Base-by-base conservation (phyloP, 2,329 filamentous ascomycete species). In the Monascus ruber region DNA sequence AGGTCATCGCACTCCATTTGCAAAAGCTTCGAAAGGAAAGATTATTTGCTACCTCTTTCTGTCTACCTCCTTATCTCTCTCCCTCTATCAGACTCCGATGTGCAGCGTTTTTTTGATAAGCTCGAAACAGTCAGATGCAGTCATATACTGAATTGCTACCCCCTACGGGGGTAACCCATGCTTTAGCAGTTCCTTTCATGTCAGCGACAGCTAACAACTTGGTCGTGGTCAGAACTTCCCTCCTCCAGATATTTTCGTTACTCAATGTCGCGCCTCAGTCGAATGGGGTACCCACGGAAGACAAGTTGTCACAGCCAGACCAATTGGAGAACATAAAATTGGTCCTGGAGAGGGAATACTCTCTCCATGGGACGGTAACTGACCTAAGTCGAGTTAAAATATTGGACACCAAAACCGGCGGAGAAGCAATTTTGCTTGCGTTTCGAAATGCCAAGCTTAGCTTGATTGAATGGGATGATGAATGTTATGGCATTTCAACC, bases 71-170 rank as follows among this genome's bases (percentile, higher is more conserved):
- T 17, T 17, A 3, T 3, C 17, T 17, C 3, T 17, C 3, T 17
- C 17, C 17, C 17, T 17, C 17, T 17, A 17, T 17, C 17, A 17
- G 17, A 17, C 17, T 17, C 17, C 17, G 17, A 17, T 17, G 17
- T 17, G 17, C 17, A 17, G 17, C 17, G 17, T 17, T 17, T 17
- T 3, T 17, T 17, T 17, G 17, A 17, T 17, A 6, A n/a, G 3
- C 6, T 33, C 24, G 31, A 9, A 17, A 33, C 34, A 24, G 35
- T 35, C 35, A 42, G 43, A 96, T 96, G 89, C 89, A 96, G 77
- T 94, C 86, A 73, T 96, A 96, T 69, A 88, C 86, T 58, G 91
- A 98, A 73, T 74, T 98, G 62, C 80, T 86, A 62, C 84, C 89
- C 70, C 88, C 91, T 39, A 93, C 88, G 61, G 88, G 88, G 60